A percentile compares a stretch with the other conserved stretches of the same genome.
phyloP scores from a whole-genome alignment of 179 eudicot species.

The Corrigiola litoralis region DNA sequence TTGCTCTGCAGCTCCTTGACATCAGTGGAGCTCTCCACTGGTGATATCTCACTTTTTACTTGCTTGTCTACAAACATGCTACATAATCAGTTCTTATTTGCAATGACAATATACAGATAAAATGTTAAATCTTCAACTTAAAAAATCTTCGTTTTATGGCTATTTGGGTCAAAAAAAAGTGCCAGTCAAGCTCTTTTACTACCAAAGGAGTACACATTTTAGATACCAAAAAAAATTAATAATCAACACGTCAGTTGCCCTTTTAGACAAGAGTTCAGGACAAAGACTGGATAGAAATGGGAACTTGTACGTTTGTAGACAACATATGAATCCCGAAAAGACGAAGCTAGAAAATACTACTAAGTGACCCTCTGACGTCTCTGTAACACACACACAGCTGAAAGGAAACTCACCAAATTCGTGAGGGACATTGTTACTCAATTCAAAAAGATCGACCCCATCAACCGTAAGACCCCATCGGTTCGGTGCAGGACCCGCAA shows the following conservation, averaged over 20 bases:
- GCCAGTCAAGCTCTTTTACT: background rate
- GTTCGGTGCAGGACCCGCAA: conserved; percentile 99
- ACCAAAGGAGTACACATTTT: too few relatives aligned
- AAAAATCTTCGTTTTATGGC: background rate
- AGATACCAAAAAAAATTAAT: too few relatives aligned
- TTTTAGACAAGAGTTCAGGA: background rate
- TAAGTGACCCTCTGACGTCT: too few relatives aligned
- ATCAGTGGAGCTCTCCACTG: conserved; percentile 26
- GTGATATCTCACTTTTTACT: conserved; percentile 29
- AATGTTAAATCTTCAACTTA: background rate
- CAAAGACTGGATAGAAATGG: background rate
- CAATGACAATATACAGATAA: background rate
- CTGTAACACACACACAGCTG: background rate
- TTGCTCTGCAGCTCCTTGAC: conserved; percentile 39
- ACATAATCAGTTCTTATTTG: background rate
- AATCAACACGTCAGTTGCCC: background rate
- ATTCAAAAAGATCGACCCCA: conserved; percentile 64
- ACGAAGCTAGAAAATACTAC: too few relatives aligned
- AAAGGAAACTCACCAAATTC: conserved; percentile 22
- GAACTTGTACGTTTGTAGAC: background rate
- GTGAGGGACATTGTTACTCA: conserved; percentile 17
- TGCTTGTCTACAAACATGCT: conserved; percentile 39
- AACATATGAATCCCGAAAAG: background rate
- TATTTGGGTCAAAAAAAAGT: background rate
- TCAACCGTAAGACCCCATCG: conserved; percentile 89